Conservation (phyloP, 331 rosid species). For the Phaseolus coccineus region DNA sequence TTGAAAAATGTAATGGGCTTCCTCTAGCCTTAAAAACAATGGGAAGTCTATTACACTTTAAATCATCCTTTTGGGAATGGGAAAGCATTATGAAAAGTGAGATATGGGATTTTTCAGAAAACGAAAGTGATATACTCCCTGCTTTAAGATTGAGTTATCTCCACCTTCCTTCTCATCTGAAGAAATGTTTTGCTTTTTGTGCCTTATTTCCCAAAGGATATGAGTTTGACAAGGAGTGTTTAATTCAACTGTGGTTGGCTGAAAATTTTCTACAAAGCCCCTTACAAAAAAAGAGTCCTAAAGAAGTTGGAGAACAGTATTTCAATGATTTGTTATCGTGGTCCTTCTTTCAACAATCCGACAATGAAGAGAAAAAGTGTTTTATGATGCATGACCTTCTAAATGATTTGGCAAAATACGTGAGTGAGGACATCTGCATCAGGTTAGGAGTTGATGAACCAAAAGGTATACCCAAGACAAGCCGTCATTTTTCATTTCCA, state of each 20-base stretch:
- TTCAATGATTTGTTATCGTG: not conserved
- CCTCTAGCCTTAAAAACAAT: not conserved
- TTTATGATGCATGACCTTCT: conserved; percentile 13
- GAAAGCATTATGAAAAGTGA: not conserved
- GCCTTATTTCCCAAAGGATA: not conserved
- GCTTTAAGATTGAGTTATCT: not conserved
- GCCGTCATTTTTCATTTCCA: not conserved
- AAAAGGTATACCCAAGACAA: not conserved
- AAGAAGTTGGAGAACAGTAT: not conserved
- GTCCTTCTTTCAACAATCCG: not conserved
- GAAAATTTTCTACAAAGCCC: not conserved
- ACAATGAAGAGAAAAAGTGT: not conserved
- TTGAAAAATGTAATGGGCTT: not conserved
- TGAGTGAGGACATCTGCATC: not conserved
- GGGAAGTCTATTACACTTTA: not conserved
- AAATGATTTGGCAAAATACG: not conserved
- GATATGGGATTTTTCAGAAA: not conserved
- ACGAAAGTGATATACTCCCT: not conserved
- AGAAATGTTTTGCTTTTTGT: not conserved
- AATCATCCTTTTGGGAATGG: not conserved
- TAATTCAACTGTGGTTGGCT: not conserved
- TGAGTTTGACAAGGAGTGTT: not conserved
- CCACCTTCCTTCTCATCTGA: not conserved
- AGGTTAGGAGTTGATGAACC: not conserved
- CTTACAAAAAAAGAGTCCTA: not conserved